Base-by-base conservation (phyloP, 2,329 filamentous ascomycete species). In the Fusarium sp. region DNA sequence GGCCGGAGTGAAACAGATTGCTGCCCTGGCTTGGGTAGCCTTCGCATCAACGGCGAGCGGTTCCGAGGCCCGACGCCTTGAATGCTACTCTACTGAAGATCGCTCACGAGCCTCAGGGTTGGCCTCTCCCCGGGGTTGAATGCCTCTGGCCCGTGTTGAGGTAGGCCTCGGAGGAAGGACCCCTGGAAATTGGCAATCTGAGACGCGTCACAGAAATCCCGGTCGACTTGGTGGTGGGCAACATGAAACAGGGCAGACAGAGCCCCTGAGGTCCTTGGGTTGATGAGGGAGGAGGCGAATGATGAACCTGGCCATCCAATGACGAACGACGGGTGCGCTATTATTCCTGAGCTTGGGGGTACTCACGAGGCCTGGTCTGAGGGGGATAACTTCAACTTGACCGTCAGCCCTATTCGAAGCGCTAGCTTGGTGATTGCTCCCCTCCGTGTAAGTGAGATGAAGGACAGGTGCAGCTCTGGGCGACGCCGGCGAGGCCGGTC, bases 181-280 rank as follows among this genome's bases (percentile, higher is more conserved):
- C 52, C 56, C 58, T 76, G 72, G 72, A 78, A 76, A 78, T 77
- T 77, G 67, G 70, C 70, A 78, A 77, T 76, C 76, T 77, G 77
- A 78, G 76, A 78, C 76, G 66, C 64, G 61, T 71, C 50, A 64
- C 58, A 68, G 58, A 64, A 37, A 63, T 67, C 71, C 75, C 66
- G 43, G 69, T 67, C 54, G 35, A 62, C 45, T 52, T 65, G 52
- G 57, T 57, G 63, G 66, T 64, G 60, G 48, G 66, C 41, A 66
- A 71, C 67, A 64, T 77, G 77, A 78, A 78, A 78, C 77, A 41
- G 60, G 63, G 48, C 43, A 66, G 63, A 71, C 45, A 57, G 54
- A n/a, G 18, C 72, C 73, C 73, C 60, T 75, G 73, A 58, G 27
- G 56, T 60, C 48, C 56, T 64, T 72, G 14, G 23, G 14, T 48